A percentile compares a stretch with the other conserved stretches of the same genome.
Conservation (phyloP, 805 yeast genomes). For the Candida vartiovaarae region DNA sequence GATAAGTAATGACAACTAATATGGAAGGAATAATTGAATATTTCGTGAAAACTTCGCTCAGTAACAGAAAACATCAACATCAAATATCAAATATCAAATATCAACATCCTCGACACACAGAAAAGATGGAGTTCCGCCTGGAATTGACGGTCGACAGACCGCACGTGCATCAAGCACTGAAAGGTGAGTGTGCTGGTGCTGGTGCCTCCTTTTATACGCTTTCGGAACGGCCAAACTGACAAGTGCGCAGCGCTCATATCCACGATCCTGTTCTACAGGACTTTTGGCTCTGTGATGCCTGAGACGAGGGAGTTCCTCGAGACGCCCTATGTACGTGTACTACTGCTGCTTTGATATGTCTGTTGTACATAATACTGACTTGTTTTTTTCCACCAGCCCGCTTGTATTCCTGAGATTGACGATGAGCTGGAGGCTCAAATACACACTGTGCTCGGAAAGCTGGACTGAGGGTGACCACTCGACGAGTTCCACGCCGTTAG, state of each 20-base stretch:
- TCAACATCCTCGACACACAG: too few relatives aligned
- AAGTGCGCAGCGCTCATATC: constrained; percentile 44
- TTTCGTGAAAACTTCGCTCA: too few relatives aligned
- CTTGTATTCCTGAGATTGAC: background rate
- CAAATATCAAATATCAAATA: too few relatives aligned
- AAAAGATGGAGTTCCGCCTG: constrained; percentile 35
- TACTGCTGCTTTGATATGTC: too few relatives aligned
- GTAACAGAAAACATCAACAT: too few relatives aligned
- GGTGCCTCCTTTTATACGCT: too few relatives aligned
- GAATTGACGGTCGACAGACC: constrained; percentile 45
- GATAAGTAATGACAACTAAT: too few relatives aligned
- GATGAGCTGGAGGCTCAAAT: background rate
- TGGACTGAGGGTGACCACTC: constrained; percentile 5
- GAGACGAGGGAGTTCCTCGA: constrained; percentile 47
- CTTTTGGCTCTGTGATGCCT: constrained; percentile 60
- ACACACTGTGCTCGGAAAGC: background rate
- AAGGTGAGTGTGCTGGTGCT: constrained; percentile 31
- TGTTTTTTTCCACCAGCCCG: too few relatives aligned
- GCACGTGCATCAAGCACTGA: constrained; percentile 46
- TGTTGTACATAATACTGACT: too few relatives aligned
- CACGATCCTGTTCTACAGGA: constrained; percentile 60
- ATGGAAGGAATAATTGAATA: too few relatives aligned
- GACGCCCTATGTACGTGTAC: constrained; percentile 39
- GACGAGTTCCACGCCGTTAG: constrained; percentile 15
- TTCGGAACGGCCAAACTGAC: too few relatives aligned